Conservation (phyloP, 495 filamentous ascomycete species). For the Lepraria neglecta region DNA sequence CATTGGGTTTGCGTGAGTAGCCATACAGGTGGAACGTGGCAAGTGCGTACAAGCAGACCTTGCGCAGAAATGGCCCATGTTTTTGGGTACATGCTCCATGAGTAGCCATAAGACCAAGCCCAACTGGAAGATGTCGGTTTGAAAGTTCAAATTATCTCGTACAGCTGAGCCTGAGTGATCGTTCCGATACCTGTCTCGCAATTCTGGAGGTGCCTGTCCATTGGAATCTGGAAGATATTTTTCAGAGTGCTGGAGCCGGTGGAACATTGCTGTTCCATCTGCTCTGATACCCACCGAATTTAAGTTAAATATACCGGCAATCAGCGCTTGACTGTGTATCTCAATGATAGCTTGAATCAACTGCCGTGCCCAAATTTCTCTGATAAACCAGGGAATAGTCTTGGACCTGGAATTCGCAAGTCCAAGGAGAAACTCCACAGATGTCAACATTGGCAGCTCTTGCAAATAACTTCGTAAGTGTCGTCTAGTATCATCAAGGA, state of each 20-base stretch:
- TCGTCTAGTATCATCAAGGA: neutral
- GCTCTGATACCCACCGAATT: neutral
- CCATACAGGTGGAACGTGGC: neutral
- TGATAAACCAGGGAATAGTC: neutral
- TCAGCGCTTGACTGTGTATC: neutral
- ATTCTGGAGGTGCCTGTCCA: neutral
- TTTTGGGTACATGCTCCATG: neutral
- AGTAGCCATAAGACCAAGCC: neutral
- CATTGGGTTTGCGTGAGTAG: neutral
- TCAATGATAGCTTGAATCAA: neutral
- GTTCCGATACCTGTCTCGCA: neutral
- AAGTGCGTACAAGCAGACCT: neutral
- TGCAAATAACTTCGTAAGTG: neutral
- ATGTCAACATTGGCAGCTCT: neutral
- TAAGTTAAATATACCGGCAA: neutral
- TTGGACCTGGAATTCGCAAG: neutral
- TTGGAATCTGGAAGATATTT: too few relatives aligned
- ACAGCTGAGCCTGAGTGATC: too few relatives aligned
- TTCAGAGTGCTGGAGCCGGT: too few relatives aligned
- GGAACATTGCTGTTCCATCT: neutral
- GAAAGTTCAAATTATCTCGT: too few relatives aligned
- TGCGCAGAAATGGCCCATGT: neutral
- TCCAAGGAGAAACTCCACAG: neutral
- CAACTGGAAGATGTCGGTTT: neutral
- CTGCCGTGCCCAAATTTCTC: neutral